Evolutionary conservation across 306 rosid genomes (phyloP).

Genomic region (Albizia julibrissin): DNA sequence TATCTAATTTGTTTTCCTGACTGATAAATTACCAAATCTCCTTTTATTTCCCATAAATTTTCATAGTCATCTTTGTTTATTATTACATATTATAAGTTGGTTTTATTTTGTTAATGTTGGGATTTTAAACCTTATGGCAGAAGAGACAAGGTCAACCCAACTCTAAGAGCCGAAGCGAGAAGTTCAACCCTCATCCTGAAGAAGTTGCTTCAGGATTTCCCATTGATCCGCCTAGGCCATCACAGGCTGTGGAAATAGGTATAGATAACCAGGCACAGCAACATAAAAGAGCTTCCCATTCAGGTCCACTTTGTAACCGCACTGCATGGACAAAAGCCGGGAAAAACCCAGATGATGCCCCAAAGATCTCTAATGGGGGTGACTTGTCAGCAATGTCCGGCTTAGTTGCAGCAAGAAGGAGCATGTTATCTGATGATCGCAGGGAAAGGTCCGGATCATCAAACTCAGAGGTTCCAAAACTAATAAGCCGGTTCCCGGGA

Average conservation of each 20-base stretch:
- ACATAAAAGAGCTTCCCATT: constrained; percentile 96
- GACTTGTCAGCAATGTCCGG: constrained; percentile 73
- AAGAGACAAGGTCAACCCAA: constrained; percentile 77
- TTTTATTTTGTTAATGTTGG: constrained; percentile 7
- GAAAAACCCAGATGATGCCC: constrained; percentile 77
- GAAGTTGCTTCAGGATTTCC: constrained; percentile 98
- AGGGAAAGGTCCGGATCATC: constrained; percentile 80
- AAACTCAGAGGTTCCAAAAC: constrained; percentile 72
- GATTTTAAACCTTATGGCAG: constrained; percentile 45
- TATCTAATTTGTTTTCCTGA: neutral
- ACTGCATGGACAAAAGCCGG: constrained; percentile 85
- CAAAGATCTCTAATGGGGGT: constrained; percentile 73
- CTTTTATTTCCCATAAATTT: neutral
- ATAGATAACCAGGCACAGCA: constrained; percentile 56
- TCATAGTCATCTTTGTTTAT: constrained; percentile 13
- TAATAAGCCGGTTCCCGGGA: constrained; percentile 79
- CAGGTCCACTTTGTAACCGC: constrained; percentile 92
- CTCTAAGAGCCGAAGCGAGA: constrained; percentile 95
- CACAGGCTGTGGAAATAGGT: constrained; percentile 66
- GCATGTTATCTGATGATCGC: constrained; percentile 82
- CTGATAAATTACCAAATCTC: neutral
- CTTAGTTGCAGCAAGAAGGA: constrained; percentile 86
- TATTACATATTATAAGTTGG: neutral
- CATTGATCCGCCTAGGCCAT: constrained; percentile 98
- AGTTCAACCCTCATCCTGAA: constrained; percentile 93